phyloP scores from a whole-genome alignment of 2,329 filamentous ascomycete species.

The Clathrospora elynae region DNA sequence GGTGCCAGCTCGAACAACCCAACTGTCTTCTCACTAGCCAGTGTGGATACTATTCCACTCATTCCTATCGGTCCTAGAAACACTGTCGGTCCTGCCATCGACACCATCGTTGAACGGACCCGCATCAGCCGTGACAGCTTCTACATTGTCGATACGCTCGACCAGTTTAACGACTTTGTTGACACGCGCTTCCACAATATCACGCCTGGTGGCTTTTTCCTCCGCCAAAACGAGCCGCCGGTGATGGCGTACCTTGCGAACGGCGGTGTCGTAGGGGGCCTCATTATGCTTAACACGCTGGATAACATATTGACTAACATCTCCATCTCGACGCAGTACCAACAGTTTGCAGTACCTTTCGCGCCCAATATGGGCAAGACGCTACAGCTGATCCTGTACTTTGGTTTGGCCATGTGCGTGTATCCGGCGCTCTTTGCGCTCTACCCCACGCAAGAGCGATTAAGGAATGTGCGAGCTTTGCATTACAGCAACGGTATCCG shows the following conservation, averaged over 20 bases:
- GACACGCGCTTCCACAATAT: constrained; percentile 67
- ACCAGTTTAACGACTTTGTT: constrained; percentile 72
- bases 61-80: constrained; percentile 51
- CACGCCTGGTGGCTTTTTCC: constrained; percentile 79
- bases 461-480: constrained; percentile 77
- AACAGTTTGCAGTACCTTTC: constrained; percentile 76
- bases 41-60: constrained; percentile 29
- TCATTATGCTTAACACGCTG: constrained; percentile 90
- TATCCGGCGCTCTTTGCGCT: constrained; percentile 87
- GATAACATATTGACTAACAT: constrained; percentile 73
- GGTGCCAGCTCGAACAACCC: constrained; percentile 43
- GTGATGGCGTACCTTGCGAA: constrained; percentile 75
- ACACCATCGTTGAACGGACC: constrained; percentile 36
- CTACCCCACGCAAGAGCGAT: constrained; percentile 84
- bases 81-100: constrained; percentile 33
- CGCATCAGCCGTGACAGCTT: constrained; percentile 41
- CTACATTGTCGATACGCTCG: constrained; percentile 65
- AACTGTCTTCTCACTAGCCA: constrained; percentile 35
- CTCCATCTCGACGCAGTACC: constrained; percentile 72
- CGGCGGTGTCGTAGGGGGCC: constrained; percentile 64
- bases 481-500: constrained; percentile 92
- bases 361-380: constrained; percentile 70
- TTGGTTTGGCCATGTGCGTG: constrained; percentile 75
- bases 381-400: constrained; percentile 80
- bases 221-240: constrained; percentile 66